Percentiles rank a stretch among this genome's conserved stretches.
Evolutionary conservation across 140 eudicot genomes (phyloP).

Genomic region (Oenanthe javanica): DNA sequence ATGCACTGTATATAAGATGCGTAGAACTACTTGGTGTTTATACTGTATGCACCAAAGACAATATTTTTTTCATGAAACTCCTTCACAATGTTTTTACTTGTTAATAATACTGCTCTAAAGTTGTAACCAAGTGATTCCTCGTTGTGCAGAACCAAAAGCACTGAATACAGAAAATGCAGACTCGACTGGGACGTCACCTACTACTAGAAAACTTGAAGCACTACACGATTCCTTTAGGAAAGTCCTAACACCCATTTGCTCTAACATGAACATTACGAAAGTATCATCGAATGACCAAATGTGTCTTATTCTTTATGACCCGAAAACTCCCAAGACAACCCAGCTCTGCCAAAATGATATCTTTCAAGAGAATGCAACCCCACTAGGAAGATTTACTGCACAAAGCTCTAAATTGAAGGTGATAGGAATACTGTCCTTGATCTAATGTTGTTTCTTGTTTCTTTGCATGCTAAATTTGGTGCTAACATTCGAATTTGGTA

Average conservation of each 20-base stretch:
- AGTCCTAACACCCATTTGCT: conserved; percentile 52
- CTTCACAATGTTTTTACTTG: background rate
- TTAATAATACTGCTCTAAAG: background rate
- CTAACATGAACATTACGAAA: conserved; percentile 32
- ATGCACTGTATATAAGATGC: background rate
- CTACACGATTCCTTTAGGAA: conserved; percentile 33
- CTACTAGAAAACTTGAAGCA: conserved; percentile 22
- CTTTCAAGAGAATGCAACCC: conserved; percentile 36
- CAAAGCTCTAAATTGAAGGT: conserved; percentile 77
- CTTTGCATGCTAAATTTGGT: background rate
- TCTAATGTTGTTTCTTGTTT: background rate
- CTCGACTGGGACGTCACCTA: conserved; percentile 16
- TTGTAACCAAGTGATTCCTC: background rate
- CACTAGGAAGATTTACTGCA: conserved; percentile 51
- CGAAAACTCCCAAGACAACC: conserved; percentile 37
- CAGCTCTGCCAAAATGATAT: conserved; percentile 20
- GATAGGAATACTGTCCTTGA: background rate
- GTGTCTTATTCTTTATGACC: conserved; percentile 27
- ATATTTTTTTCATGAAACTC: background rate
- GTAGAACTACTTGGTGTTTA: background rate
- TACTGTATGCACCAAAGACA: background rate
- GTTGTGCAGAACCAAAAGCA: conserved; percentile 29
- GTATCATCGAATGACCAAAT: conserved; percentile 24
- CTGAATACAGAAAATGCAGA: background rate
- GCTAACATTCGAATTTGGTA: background rate